A percentile compares a stretch with the other conserved stretches of the same genome.
These are phyloP conservation scores for Saccharomycopsis vini DNA, from an alignment of 805 yeast genomes.

Conservation along the genomic window DNA sequence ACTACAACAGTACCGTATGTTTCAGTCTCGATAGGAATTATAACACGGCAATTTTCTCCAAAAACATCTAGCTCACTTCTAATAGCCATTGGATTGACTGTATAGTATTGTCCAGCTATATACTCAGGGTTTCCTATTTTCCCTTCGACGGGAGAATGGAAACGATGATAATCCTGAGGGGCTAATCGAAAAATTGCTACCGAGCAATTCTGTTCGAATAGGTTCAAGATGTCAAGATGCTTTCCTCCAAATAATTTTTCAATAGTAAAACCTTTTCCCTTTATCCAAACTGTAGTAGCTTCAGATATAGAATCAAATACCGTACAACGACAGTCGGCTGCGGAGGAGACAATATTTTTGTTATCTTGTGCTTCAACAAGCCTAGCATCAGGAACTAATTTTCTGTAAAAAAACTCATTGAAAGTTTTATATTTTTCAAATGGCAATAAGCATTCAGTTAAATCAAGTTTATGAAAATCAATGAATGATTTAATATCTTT, in stretches of 20 bases:
- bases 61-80: constrained; percentile 81
- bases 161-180: constrained; percentile 94
- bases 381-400: constrained; percentile 62
- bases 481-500: constrained; percentile 68
- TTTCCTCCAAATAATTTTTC: constrained; percentile 46
- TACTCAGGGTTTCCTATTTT: constrained; percentile 51
- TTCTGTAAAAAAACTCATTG: constrained; percentile 84
- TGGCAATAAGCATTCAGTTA: constrained; percentile 51
- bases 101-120: constrained; percentile 86
- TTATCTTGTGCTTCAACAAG: constrained; percentile 51
- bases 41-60: constrained; percentile 80
- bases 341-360: constrained; percentile 49
- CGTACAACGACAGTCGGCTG: constrained; percentile 84
- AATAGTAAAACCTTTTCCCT: constrained; percentile 69
- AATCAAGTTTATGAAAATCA: constrained; percentile 71
- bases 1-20: constrained; percentile 72
- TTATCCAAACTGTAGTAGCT: constrained; percentile 82
- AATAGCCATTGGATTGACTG: constrained; percentile 97
- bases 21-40: constrained; percentile 67
- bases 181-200: constrained; percentile 82
- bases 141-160: constrained; percentile 84
- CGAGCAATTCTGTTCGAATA: constrained; percentile 43
- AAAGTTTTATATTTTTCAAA: constrained; percentile 52
- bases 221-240: constrained; percentile 30
- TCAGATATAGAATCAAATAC: constrained; percentile 48